Evolutionary conservation across 257 asterid genomes (phyloP), one percentile per base, ranked within the genome.

Genomic region (Thymus mandschuricus): DNA sequence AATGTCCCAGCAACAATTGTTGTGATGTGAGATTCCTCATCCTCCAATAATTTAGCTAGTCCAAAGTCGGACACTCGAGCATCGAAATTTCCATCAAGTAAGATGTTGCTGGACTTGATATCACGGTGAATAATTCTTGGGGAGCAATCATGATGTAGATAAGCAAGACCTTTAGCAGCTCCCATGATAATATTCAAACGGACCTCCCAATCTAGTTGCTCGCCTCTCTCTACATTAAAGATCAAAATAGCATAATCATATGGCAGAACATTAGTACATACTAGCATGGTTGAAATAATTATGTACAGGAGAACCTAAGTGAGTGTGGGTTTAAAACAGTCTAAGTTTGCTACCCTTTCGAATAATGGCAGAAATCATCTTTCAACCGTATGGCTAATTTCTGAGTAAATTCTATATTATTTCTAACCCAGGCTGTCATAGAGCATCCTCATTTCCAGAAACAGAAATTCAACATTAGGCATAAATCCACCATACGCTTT

Each of bases 11-110:
- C 98, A 79, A 93, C 98, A 75, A 93, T 91, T 56, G 98, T 93
- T 35, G 98, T 91, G 77, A 91, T 91, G 84, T 93, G 98, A 50
- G 98, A 89, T 72, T 93, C 98, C 71, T 91, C 97, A 78, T 93
- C 98, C 86, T 82, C 87, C 78, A 93, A 82, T 73, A 93, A 79
- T 78, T 93, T 93, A 78, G 98, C 98, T 77, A 91, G 87, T 67
- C 98, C 98, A 79, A 93, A 93, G 83, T 93, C 97, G 28, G 97
- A 91, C 44, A 93, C 98, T 29, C 96, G 86, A 75, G 98, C 97
- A 72, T 88, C 96, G 66, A 90, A 86, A 83, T 86, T 87, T 28
- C 87, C 96, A 74, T 93, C 98, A 63, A 93, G 95, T 71, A 93
- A 82, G 81, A 93, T 86, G 82, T 93, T 93, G 89, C 97, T 93